Evolutionary conservation across 1,139 yeast species (phyloP).

Genomic region (Meyerozyma elateridarum): DNA sequence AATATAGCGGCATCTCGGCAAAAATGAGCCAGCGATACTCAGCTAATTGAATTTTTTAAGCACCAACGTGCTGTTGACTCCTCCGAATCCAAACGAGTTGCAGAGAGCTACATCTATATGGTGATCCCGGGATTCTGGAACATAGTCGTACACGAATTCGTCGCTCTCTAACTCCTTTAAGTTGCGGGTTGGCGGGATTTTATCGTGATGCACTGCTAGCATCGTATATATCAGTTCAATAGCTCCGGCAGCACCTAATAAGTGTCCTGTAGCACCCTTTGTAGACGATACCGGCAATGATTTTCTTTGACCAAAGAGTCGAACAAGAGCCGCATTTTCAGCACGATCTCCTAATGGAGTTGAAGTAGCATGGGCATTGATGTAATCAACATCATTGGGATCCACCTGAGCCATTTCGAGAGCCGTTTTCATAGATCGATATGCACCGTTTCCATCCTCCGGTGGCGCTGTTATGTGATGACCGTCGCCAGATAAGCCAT

Average conservation of each 20-base stretch:
- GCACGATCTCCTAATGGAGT: conserved; percentile 87
- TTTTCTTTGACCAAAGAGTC: conserved; percentile 33
- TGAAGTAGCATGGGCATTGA: conserved; percentile 97
- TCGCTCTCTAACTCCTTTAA: conserved; percentile 44
- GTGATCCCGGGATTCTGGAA: conserved; percentile 41
- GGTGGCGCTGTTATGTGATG: conserved; percentile 90
- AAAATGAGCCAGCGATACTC: no score
- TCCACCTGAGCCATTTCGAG: conserved; percentile 42
- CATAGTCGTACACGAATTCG: conserved; percentile 57
- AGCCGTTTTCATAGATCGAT: conserved; percentile 77
- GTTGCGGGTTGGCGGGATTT: conserved; percentile 79
- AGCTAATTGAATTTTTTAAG: conserved; percentile 36
- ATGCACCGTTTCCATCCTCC: conserved; percentile 80
- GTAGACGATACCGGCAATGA: conserved; percentile 64
- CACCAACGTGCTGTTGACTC: conserved; percentile 76
- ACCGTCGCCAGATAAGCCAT: conserved; percentile 91
- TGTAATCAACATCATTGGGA: conserved; percentile 55
- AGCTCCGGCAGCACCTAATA: conserved; percentile 94
- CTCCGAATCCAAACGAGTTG: conserved; percentile 97
- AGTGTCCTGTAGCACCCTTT: conserved; percentile 90
- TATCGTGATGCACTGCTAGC: conserved; percentile 51
- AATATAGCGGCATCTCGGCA: no score
- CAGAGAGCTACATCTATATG: conserved; percentile 59
- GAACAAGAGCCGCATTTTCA: conserved; percentile 70
- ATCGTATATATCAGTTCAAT: conserved; percentile 85